Evolutionary conservation across 106 monocot genomes (phyloP), one percentile per base, ranked within the genome.

Genomic region (Ottelia alismoides): DNA sequence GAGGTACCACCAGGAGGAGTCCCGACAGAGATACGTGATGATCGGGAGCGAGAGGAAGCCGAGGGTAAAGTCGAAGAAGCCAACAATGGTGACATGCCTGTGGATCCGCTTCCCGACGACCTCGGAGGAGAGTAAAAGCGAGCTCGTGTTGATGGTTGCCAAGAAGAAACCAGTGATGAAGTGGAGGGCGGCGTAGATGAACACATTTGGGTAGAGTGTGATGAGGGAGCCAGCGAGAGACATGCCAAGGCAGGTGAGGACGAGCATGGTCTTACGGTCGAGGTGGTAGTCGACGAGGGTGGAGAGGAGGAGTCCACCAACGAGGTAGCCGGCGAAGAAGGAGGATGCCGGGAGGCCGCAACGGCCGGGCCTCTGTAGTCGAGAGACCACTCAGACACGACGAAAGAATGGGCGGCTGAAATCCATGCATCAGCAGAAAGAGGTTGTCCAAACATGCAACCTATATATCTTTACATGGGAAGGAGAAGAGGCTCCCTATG

Each of bases 301-400:
- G 27, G 62, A 17, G 35, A 66, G 67, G 17, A 48, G 6, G 43
- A 74, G 25, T n/a, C n/a, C n/a, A 2, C 74, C 74, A 46, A 27
- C 28, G 48, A 74, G 51, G 61, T 62, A 67, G 30, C 74, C 74
- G 24, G 35, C 29, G 49, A 67, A 74, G 56, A 49, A 74, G 35
- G 74, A 31, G 17, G 74, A 74, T 5, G 74, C 25, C 0, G 74
- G 74, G 27, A 67, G 30, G 62, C 62, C 61, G 29, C 30, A 30
- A 73, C 30, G 10, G 56, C 1, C 1, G 85, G 40, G 23, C 65
- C 40, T 6, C 67, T 26, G 63, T 80, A 85, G 58, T 79, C 54
- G 17, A 85, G 70, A 45, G 28, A 27, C 76, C 76, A 85, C 9
- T 80, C 76, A 29, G 80, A 80, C 22, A 80, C 49, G 22, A 74